Evolutionary conservation across 495 filamentous ascomycete species (phyloP), one percentile per base, ranked within the genome.

Genomic region (Talaromyces thailandensis): DNA sequence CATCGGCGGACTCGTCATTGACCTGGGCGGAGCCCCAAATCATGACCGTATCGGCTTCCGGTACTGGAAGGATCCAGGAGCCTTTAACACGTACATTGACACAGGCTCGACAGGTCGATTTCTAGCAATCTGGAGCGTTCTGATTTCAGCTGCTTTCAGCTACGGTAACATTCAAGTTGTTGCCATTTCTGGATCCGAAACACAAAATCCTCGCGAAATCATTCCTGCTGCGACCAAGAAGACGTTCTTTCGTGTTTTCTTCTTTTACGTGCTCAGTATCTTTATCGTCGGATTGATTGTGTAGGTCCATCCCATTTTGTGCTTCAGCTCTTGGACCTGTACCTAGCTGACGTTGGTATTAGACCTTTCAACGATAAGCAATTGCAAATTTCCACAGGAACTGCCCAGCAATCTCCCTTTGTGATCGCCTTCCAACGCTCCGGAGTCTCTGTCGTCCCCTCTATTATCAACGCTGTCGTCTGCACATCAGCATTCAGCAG

Each of bases 181-280:
- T 21, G 88, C 83, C 56, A 81, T 94, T 14, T 88, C 91, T 0
- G 91, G 88, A 8, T 88, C 88, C 62, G 92, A 96, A 73, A 87
- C 91, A 59, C 82, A 82, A 21, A 89, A 90, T 65, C 92, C 92
- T 1, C 79, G 86, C 37, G 84, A 84, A 66, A 87, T 89, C 56
- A 85, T 96, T 61, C 91, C 91, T 52, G 81, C 81, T 62, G 92
- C 92, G 4, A 86, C 87, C 6, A 86, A 86, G 53, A 85, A 90
- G 62, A 90, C 91, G 55, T 94, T 96, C 74, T 92, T 89, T 79
- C 88, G 92, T 55, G 91, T 96, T 68, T 71, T 88, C 60, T 82
- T 95, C 76, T 95, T 96, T 79, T 95, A 95, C 74, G 70, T 81
- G 55, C 68, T 85, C 16, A 81, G 75, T 11, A 68, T 84, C 29